phyloP scores from a whole-genome alignment of 2,329 filamentous ascomycete genomes.

The Coniochaeta sp. region DNA sequence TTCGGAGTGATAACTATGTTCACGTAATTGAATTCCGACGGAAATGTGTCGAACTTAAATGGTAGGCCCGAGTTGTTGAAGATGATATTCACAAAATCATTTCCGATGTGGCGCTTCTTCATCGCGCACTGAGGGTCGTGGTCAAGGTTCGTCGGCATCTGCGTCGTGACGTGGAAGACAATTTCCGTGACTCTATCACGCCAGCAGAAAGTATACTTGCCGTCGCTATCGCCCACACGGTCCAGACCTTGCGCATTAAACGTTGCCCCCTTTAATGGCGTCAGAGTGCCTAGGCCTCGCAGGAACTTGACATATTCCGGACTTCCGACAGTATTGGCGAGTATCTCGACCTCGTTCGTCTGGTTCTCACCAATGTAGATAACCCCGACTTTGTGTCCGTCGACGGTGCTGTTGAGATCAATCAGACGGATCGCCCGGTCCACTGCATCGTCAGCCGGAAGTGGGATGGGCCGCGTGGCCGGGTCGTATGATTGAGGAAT shows the following conservation, averaged over 20 bases:
- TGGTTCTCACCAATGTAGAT: slow-evolving; percentile 90
- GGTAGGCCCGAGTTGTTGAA: slow-evolving; percentile 93
- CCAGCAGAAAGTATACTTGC: slow-evolving; percentile 87
- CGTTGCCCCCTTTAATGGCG: slow-evolving; percentile 70
- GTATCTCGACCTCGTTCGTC: slow-evolving; percentile 72
- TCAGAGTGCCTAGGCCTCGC: slow-evolving; percentile 72
- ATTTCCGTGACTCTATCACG: slow-evolving; percentile 91
- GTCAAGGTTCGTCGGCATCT: slow-evolving; percentile 88
- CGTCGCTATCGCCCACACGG: slow-evolving; percentile 68
- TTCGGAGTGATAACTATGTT: slow-evolving; percentile 93
- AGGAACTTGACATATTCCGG: slow-evolving; percentile 84
- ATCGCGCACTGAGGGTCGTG: slow-evolving; percentile 67
- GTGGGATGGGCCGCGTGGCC: slow-evolving; percentile 61
- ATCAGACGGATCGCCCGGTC: slow-evolving; percentile 72
- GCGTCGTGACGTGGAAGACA: slow-evolving; percentile 90
- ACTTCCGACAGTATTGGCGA: slow-evolving; percentile 80
- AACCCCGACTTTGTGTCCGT: slow-evolving; percentile 92
- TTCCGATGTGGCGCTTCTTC: slow-evolving; percentile 95
- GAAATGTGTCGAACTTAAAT: slow-evolving; percentile 87
- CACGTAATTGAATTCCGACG: slow-evolving; percentile 92
- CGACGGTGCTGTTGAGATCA: slow-evolving; percentile 81
- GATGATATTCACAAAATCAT: slow-evolving; percentile 96
- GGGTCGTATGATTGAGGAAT: slow-evolving; percentile 49
- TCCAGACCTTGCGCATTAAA: slow-evolving; percentile 95
- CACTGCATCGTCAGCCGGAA: slow-evolving; percentile 64